Evolutionary conservation across 2,329 filamentous ascomycete species (phyloP), one percentile per base, ranked within the genome.

Genomic region (Dactylellina parvicollis): DNA sequence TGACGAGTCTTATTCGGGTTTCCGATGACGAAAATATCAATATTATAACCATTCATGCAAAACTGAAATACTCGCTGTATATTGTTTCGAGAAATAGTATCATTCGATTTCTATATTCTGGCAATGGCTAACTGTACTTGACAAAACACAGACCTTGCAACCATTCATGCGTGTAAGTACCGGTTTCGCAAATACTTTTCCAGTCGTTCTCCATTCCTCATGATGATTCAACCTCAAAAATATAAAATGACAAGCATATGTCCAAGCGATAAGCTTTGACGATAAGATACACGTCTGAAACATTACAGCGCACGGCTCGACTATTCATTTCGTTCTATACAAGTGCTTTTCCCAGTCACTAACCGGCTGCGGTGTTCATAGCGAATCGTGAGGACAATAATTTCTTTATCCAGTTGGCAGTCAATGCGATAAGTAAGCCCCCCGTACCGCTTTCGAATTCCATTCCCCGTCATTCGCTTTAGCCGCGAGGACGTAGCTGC

Each of bases 1-100:
- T 90, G 88, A 90, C 88, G 88, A 90, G 88, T 90, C 88, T 87
- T 88, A 90, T 88, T 80, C 85, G 88, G 86, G 85, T 85, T 87
- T 87, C 84, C 85, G 86, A 87, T 90, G 88, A 86, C 85, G 88
- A 89, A 83, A 89, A 84, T 81, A 83, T 83, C 82, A 72, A 59
- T 83, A 84, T 84, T 84, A 82, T 82, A 86, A 88, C 88, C 88
- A 90, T 90, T 90, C 88, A 90, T 90, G 88, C 88, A 82, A 84
- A 81, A 82, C 85, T 83, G 82, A 83, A 14, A 77, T 78, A 76
- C 79, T 77, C 76, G 74, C 16, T 52, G 3, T 50, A 56, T 75
- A 55, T 64, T 44, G 30, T 44, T 32, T 20, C 28, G 14, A 70
- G 55, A 32, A 46, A 47, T 52, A 32, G 30, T 50, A 62, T 40